Percentiles rank a stretch among this genome's conserved stretches.
phyloP scores from a whole-genome alignment of 371 early-diverging fungal genomes.

The Rhizopus arrhizus region DNA sequence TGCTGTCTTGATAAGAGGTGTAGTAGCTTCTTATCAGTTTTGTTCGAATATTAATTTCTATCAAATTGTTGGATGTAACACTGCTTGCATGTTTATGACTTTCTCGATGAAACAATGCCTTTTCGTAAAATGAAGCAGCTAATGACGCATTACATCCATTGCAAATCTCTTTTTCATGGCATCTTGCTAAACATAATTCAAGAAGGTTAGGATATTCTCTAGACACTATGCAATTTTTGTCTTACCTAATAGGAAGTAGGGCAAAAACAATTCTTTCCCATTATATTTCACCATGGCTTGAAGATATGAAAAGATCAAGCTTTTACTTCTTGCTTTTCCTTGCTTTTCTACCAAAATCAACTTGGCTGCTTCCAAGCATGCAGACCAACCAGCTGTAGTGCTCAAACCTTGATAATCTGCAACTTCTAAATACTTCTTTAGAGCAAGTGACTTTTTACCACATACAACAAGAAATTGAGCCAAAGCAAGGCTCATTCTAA shows the following conservation, averaged over 20 bases:
- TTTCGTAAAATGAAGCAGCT: conserved; percentile 12
- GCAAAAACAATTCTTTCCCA: conserved; percentile 18
- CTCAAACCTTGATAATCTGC: conserved; percentile 11
- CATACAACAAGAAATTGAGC: conserved; percentile 20
- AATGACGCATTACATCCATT: conserved; percentile 5
- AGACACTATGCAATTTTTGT: neutral
- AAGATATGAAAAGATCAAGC: conserved; percentile 11
- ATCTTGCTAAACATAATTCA: conserved; percentile 13
- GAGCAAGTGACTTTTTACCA: conserved; percentile 7
- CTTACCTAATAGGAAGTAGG: conserved; percentile 24
- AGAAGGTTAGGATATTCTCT: neutral
- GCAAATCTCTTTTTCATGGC: conserved; percentile 27
- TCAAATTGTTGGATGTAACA: neutral
- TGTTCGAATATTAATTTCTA: conserved; percentile 19
- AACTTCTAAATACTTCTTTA: conserved; percentile 20
- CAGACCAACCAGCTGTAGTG: conserved; percentile 12
- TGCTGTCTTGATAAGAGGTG: neutral
- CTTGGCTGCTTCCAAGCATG: conserved; percentile 23
- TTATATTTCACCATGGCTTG: conserved; percentile 14
- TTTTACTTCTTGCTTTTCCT: conserved; percentile 23
- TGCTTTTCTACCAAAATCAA: conserved; percentile 11
- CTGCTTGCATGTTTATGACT: neutral
- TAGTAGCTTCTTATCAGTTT: conserved; percentile 18
- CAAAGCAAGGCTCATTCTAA: conserved; percentile 23
- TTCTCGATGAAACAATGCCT: conserved; percentile 6